Conservation (phyloP, 495 filamentous ascomycete species). For the Penicillium fimorum region DNA sequence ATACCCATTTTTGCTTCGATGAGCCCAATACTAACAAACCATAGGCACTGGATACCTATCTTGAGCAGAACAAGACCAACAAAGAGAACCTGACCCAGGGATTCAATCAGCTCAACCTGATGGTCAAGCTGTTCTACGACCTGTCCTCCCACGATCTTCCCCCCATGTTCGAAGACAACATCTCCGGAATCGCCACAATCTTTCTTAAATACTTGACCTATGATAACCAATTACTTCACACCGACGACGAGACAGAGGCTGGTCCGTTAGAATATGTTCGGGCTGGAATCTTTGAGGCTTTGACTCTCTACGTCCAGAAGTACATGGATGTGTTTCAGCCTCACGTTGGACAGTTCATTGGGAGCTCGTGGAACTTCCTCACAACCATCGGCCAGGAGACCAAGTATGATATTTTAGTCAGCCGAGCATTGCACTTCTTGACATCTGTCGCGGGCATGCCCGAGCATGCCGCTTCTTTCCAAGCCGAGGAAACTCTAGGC, state of each 20-base stretch:
- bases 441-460: conserved; percentile 78
- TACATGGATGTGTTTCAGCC: conserved; percentile 88
- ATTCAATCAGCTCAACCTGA: conserved; percentile 78
- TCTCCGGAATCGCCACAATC: conserved; percentile 68
- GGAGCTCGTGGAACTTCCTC: conserved; percentile 85
- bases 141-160: conserved; percentile 95
- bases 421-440: conserved; percentile 89
- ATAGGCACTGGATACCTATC: conserved; percentile 72
- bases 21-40: conserved; percentile 13
- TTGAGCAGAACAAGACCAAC: conserved; percentile 72
- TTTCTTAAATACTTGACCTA: conserved; percentile 93
- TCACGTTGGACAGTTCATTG: conserved; percentile 77
- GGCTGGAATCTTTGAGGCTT: conserved; percentile 85
- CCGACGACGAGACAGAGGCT: conserved; percentile 82
- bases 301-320: conserved; percentile 86
- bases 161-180: conserved; percentile 84
- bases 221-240: conserved; percentile 74
- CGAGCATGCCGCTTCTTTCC: conserved; percentile 81
- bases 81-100: conserved; percentile 67
- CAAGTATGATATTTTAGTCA: conserved; percentile 94
- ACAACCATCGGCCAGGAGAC: conserved; percentile 81
- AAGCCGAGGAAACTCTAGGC: conserved; percentile 66
- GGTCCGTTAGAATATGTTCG: conserved; percentile 81
- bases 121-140: conserved; percentile 91
- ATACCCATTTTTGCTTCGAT: background rate